Conservation (phyloP, 1,139 yeast genomes). For the Candida labiduridarum region DNA sequence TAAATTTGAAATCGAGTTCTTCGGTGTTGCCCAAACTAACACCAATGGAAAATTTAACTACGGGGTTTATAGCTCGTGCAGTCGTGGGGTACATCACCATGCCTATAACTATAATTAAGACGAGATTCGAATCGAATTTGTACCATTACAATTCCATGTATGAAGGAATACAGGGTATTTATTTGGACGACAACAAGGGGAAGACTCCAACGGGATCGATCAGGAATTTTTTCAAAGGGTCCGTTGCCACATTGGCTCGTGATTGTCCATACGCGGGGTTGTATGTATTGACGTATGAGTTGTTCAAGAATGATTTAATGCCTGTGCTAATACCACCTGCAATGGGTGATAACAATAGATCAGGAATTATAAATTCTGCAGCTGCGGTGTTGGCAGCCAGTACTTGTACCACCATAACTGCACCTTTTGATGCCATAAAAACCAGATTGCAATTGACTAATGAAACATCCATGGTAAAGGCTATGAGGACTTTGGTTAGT, state of each 20-base stretch:
- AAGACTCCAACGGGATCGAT: slow-evolving; percentile 24
- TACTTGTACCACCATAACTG: slow-evolving; percentile 82
- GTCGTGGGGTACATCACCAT: slow-evolving; percentile 86
- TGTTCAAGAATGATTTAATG: slow-evolving; percentile 51
- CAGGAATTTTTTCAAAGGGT: slow-evolving; percentile 81
- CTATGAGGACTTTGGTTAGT: slow-evolving; percentile 39
- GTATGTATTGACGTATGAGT: slow-evolving; percentile 82
- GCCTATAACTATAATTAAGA: slow-evolving; percentile 96
- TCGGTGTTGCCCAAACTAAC: slow-evolving; percentile 69
- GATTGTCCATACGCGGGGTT: slow-evolving; percentile 98
- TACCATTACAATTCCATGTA: slow-evolving; percentile 68
- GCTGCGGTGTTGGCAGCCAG: slow-evolving; percentile 79
- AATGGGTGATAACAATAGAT: slow-evolving; percentile 17
- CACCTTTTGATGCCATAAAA: slow-evolving; percentile 93
- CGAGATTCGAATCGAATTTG: slow-evolving; percentile 79
- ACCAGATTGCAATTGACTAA: slow-evolving; percentile 76
- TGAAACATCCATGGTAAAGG: slow-evolving; percentile 25
- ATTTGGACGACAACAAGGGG: slow-evolving; percentile 24
- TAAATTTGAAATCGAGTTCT: slow-evolving; percentile 17
- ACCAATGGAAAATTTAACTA: slow-evolving; percentile 65
- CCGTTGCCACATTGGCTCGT: slow-evolving; percentile 81
- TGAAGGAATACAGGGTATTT: slow-evolving; percentile 65
- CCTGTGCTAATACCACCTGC: slow-evolving; percentile 20
- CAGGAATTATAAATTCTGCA: slow-evolving; percentile 65
- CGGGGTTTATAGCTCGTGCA: slow-evolving; percentile 83